Conservation (phyloP, 1,284 basidiomycete species). For the Spongispora temasekensis region DNA sequence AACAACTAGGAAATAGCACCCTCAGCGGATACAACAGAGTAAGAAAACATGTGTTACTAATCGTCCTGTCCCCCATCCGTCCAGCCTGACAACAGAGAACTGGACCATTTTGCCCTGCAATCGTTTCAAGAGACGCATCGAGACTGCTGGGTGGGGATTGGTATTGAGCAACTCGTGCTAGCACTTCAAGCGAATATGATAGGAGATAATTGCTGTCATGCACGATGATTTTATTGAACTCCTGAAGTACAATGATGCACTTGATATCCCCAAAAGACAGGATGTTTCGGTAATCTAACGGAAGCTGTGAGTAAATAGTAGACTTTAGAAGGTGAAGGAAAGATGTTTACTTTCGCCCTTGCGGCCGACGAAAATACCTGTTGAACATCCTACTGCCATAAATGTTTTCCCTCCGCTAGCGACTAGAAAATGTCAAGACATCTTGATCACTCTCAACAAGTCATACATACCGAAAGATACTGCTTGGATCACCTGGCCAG, state of each 20-base stretch:
- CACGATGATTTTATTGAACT: conserved; percentile 67
- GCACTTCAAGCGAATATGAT: conserved; percentile 68
- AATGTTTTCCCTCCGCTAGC: conserved; percentile 52
- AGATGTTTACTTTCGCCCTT: conserved; percentile 49
- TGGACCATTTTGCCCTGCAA: conserved; percentile 50
- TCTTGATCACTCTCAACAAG: neutral
- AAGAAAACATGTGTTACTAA: conserved; percentile 45
- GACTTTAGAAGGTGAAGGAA: neutral
- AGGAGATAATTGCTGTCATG: conserved; percentile 57
- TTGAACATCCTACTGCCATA: conserved; percentile 59
- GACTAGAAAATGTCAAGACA: conserved; percentile 12
- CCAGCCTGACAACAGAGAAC: conserved; percentile 63
- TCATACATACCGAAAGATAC: conserved; percentile 59
- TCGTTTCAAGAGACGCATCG: conserved; percentile 56
- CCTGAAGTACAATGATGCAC: conserved; percentile 56
- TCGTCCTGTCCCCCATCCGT: conserved; percentile 49
- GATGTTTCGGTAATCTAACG: conserved; percentile 56
- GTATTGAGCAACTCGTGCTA: conserved; percentile 58
- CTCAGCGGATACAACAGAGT: conserved; percentile 8
- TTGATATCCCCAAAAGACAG: conserved; percentile 50
- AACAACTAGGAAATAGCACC: conserved; percentile 48
- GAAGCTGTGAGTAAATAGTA: conserved; percentile 2
- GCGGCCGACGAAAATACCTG: conserved; percentile 66
- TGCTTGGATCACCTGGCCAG: conserved; percentile 60
- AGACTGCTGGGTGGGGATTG: conserved; percentile 47